These are phyloP conservation scores for Balakata baccata DNA, from an alignment of 345 rosid species.

Conservation along the genomic window DNA sequence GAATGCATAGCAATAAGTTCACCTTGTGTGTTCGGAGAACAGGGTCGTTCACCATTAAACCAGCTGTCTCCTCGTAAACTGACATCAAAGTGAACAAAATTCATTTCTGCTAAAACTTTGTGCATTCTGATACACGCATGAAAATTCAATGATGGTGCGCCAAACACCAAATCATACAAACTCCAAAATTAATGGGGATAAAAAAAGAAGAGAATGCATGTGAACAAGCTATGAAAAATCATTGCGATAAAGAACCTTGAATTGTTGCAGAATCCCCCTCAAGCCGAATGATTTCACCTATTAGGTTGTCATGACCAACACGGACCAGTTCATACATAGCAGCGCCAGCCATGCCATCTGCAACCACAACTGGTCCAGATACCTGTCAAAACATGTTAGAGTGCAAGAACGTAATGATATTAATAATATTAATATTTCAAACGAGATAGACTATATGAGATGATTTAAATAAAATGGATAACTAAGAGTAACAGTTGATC, in stretches of 20 bases:
- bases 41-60: conserved; percentile 91
- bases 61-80: conserved; percentile 98
- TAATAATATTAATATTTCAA: neutral
- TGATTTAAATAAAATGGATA: neutral
- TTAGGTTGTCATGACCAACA: conserved; percentile 91
- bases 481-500: neutral
- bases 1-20: neutral
- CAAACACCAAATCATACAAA: neutral
- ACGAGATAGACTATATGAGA: neutral
- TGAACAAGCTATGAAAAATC: neutral
- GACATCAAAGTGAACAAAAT: conserved; percentile 19
- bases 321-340: conserved; percentile 99
- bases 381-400: conserved; percentile 50
- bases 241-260: conserved; percentile 54
- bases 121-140: neutral
- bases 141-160: neutral
- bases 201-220: neutral
- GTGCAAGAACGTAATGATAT: neutral
- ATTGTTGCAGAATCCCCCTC: conserved; percentile 99
- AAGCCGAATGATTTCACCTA: conserved; percentile 95
- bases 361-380: conserved; percentile 97
- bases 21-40: conserved; percentile 94
- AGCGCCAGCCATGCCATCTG: conserved; percentile 99
- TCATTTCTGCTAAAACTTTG: neutral
- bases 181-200: neutral